Percentiles rank a stretch among this genome's conserved stretches.
phyloP scores from a whole-genome alignment of 2,329 filamentous ascomycete genomes.

The Coniella vitis region DNA sequence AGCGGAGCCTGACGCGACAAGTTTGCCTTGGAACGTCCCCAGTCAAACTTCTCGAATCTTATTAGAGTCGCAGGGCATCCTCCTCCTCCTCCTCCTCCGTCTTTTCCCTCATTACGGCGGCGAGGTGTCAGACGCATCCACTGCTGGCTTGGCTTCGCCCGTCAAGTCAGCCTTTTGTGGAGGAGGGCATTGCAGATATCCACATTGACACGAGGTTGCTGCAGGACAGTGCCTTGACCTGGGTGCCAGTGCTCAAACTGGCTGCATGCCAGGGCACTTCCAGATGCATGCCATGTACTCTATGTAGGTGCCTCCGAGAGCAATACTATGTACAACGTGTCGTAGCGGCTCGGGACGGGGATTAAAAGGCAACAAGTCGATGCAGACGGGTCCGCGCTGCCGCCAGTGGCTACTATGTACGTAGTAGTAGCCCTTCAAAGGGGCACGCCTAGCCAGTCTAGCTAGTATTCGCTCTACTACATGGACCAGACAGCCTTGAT shows the following conservation, averaged over 20 bases:
- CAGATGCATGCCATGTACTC: too few relatives aligned
- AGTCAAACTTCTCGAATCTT: too few relatives aligned
- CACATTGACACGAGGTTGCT: conserved; percentile 11
- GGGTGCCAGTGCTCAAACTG: too few relatives aligned
- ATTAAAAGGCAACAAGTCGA: neutral
- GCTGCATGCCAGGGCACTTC: too few relatives aligned
- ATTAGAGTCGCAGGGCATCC: neutral
- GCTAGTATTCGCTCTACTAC: too few relatives aligned
- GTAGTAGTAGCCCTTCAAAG: too few relatives aligned
- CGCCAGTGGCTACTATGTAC: neutral
- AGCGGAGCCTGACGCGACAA: too few relatives aligned
- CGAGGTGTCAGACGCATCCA: conserved; percentile 9
- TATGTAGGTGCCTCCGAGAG: too few relatives aligned
- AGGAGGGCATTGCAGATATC: conserved; percentile 2
- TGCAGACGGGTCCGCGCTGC: neutral
- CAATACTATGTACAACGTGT: too few relatives aligned
- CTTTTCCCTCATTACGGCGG: neutral
- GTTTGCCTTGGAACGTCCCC: neutral
- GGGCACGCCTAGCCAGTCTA: too few relatives aligned
- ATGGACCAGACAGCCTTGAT: neutral
- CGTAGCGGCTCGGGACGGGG: neutral
- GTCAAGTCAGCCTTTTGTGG: conserved; percentile 9
- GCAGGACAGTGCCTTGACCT: conserved; percentile 13
- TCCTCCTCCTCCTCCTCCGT: too few relatives aligned
- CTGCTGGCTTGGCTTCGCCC: conserved; percentile 7